Evolutionary conservation across 306 rosid genomes (phyloP).

Genomic region (Citrullus amarus): DNA sequence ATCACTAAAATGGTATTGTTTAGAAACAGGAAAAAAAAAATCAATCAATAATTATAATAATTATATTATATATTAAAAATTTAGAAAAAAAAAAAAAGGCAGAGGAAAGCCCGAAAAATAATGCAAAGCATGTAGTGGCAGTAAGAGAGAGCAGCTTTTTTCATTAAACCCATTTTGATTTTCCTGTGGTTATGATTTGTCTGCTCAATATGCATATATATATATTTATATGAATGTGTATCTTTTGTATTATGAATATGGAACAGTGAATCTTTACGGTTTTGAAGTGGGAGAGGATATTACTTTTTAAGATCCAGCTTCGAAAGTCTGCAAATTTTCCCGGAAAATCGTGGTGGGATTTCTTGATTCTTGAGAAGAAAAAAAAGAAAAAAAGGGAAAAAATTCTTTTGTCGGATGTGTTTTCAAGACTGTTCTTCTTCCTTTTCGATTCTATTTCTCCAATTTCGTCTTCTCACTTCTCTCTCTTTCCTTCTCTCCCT

Average conservation of each 20-base stretch:
- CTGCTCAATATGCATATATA: neutral
- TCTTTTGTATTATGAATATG: neutral
- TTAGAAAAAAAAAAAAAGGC: neutral
- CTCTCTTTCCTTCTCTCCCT: neutral
- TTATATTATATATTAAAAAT: too few relatives aligned
- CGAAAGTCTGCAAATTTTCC: slow-evolving; percentile 22
- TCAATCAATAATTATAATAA: too few relatives aligned
- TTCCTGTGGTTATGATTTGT: neutral
- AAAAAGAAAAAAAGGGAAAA: neutral
- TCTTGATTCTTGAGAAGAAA: slow-evolving; percentile 24
- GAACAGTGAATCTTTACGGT: neutral
- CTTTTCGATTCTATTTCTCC: neutral
- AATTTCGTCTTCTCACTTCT: neutral
- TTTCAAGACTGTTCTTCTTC: slow-evolving; percentile 2
- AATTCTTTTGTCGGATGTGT: slow-evolving; percentile 4
- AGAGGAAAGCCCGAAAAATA: neutral
- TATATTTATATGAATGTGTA: neutral
- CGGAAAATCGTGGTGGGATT: slow-evolving; percentile 25
- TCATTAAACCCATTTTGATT: neutral
- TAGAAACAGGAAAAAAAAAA: too few relatives aligned
- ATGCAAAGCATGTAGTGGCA: slow-evolving; percentile 5
- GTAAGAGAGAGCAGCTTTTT: neutral
- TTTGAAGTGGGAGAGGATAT: slow-evolving; percentile 8
- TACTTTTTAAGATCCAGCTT: slow-evolving; percentile 31
- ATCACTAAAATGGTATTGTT: too few relatives aligned